A percentile compares a stretch with the other conserved stretches of the same genome.
phyloP scores from a whole-genome alignment of 768 basidiomycete species.

The Termitomyces sp. region DNA sequence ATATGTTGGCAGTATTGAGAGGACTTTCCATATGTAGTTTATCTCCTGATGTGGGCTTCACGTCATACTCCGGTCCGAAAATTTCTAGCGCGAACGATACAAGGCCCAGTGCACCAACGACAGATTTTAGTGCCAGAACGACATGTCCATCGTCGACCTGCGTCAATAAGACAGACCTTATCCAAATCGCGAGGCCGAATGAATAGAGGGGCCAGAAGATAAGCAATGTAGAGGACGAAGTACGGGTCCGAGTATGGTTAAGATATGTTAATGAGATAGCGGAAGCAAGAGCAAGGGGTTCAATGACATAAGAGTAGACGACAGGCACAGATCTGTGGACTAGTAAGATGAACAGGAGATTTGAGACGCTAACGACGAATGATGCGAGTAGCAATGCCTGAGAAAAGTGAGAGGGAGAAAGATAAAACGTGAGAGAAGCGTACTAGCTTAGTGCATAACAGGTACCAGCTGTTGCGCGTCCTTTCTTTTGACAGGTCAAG shows the following conservation, averaged over 20 bases:
- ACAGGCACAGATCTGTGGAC: slow-evolving; percentile 34
- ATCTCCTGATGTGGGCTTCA: slow-evolving; percentile 16
- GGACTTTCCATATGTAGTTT: slow-evolving; percentile 57
- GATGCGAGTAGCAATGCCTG: slow-evolving; percentile 48
- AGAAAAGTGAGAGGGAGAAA: not conserved
- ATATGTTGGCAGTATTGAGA: slow-evolving; percentile 70
- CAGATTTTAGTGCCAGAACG: slow-evolving; percentile 39
- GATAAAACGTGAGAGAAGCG: slow-evolving; percentile 19
- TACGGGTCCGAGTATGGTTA: slow-evolving; percentile 66
- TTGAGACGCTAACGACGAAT: slow-evolving; percentile 36
- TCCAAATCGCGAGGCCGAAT: slow-evolving; percentile 43
- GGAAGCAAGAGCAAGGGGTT: slow-evolving; percentile 46
- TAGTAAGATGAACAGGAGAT: slow-evolving; percentile 32
- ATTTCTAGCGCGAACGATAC: slow-evolving; percentile 62
- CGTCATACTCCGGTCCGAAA: slow-evolving; percentile 55
- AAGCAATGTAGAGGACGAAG: slow-evolving; percentile 67
- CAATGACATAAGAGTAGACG: slow-evolving; percentile 48
- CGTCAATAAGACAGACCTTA: slow-evolving; percentile 44
- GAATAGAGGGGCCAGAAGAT: slow-evolving; percentile 79
- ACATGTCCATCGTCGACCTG: slow-evolving; percentile 24
- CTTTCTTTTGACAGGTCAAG: slow-evolving; percentile 21
- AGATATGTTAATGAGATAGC: slow-evolving; percentile 48
- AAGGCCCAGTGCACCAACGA: slow-evolving; percentile 38
- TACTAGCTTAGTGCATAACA: slow-evolving; percentile 65
- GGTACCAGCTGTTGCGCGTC: slow-evolving; percentile 41